Evolutionary conservation across 202 grass and related monocot genomes (phyloP).

Genomic region (Hordeum pubiflorum): DNA sequence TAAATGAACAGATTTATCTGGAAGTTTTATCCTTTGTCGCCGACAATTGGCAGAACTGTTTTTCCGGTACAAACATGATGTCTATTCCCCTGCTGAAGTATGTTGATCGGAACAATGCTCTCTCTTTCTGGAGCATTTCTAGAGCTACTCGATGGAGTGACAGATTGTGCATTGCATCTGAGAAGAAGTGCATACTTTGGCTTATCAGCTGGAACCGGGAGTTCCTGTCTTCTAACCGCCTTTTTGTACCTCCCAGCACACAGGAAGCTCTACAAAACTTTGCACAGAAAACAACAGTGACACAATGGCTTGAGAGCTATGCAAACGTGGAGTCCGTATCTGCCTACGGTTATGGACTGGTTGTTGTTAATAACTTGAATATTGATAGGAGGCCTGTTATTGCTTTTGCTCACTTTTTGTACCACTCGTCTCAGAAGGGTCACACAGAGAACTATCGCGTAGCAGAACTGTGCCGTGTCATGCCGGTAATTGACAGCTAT

Average conservation of each 20-base stretch:
- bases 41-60: conserved; percentile 30
- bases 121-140: not conserved
- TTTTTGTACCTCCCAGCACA: not conserved
- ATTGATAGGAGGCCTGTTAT: not conserved
- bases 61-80: not conserved
- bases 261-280: not conserved
- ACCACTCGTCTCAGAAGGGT: not conserved
- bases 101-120: not conserved
- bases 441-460: not conserved
- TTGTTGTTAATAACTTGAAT: not conserved
- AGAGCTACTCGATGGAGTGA: not conserved
- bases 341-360: not conserved
- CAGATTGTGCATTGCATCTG: not conserved
- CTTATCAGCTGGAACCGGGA: conserved; percentile 55
- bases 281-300: not conserved
- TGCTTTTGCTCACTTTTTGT: not conserved
- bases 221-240: not conserved
- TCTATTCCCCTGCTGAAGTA: not conserved
- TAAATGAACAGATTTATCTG: conserved; percentile 45
- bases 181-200: conserved; percentile 32
- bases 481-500: conserved; percentile 1
- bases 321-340: not conserved
- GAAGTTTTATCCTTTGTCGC: conserved; percentile 46
- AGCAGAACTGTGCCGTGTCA: not conserved
- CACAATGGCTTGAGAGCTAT: not conserved